A percentile compares a stretch with the other conserved stretches of the same genome.
phyloP scores from a whole-genome alignment of 164 flowering plant genomes.

The Annona cherimola region DNA sequence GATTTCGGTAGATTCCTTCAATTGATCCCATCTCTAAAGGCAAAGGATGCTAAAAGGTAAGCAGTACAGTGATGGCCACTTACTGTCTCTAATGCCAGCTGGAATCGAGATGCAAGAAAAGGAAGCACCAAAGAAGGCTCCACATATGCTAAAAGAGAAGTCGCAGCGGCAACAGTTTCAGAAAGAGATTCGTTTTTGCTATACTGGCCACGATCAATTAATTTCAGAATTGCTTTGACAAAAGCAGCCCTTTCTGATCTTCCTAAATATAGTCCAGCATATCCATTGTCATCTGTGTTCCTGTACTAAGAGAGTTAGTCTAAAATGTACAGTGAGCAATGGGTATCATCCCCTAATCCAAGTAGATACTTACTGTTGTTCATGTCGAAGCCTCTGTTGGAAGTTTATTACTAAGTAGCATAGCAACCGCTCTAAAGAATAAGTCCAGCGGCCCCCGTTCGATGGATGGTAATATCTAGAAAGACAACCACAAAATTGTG shows the following conservation, averaged over 20 bases:
- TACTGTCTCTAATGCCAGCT: conserved; percentile 94
- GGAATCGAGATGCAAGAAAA: conserved; percentile 83
- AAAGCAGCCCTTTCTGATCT: conserved; percentile 59
- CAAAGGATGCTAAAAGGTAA: neutral
- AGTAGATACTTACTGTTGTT: conserved; percentile 60
- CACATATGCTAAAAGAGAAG: conserved; percentile 84
- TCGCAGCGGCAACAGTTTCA: conserved; percentile 90
- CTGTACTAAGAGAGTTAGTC: conserved; percentile 28
- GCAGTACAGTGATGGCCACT: conserved; percentile 21
- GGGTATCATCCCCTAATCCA: conserved; percentile 1
- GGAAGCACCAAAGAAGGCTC: conserved; percentile 92
- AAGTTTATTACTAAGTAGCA: conserved; percentile 66
- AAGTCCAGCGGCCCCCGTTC: conserved; percentile 99
- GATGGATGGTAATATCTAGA: conserved; percentile 96
- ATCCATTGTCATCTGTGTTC: conserved; percentile 25
- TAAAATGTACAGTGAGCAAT: conserved; percentile 3
- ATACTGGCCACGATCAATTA: conserved; percentile 95
- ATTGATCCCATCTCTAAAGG: no score
- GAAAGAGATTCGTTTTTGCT: conserved; percentile 93
- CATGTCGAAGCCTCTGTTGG: conserved; percentile 71
- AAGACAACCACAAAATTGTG: conserved; percentile 6
- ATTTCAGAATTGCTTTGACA: conserved; percentile 66
- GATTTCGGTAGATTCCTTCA: no score
- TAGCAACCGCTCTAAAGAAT: conserved; percentile 81
- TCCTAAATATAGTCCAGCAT: conserved; percentile 40